These are phyloP conservation scores for Teratosphaeriaceae sp. DNA, from an alignment of 2,329 filamentous ascomycete genomes.

Conservation along the genomic window DNA sequence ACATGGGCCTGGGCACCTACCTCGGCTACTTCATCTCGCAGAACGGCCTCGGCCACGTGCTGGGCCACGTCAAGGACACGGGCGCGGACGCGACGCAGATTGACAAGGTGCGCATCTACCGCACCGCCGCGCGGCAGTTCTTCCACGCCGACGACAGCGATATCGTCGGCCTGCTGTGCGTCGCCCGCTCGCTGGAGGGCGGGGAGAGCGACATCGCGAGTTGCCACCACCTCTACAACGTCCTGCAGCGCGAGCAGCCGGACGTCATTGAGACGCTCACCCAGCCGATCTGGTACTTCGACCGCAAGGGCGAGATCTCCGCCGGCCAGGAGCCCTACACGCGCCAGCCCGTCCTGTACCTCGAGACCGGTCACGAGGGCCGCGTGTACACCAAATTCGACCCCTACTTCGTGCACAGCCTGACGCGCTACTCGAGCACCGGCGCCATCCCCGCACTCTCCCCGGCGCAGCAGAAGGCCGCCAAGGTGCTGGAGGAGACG, in stretches of 20 bases:
- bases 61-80: slow-evolving; percentile 84
- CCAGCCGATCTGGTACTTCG: slow-evolving; percentile 82
- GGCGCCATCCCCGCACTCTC: slow-evolving; percentile 70
- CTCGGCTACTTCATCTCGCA: slow-evolving; percentile 84
- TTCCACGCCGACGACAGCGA: slow-evolving; percentile 82
- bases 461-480: slow-evolving; percentile 60
- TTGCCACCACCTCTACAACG: slow-evolving; percentile 76
- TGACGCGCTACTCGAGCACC: slow-evolving; percentile 65
- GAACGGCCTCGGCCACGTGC: slow-evolving; percentile 76
- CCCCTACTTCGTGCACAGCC: slow-evolving; percentile 76
- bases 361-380: slow-evolving; percentile 60
- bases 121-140: slow-evolving; percentile 78
- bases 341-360: slow-evolving; percentile 55
- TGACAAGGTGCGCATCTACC: slow-evolving; percentile 83
- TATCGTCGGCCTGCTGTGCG: slow-evolving; percentile 75
- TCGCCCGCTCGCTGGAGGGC: slow-evolving; percentile 69
- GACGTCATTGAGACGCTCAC: slow-evolving; percentile 72
- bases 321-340: slow-evolving; percentile 56
- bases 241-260: slow-evolving; percentile 64
- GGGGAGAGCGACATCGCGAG: slow-evolving; percentile 79
- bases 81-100: slow-evolving; percentile 76
- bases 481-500: slow-evolving; percentile 65
- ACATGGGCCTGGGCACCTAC: slow-evolving; percentile 77
- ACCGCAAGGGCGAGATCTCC: slow-evolving; percentile 78
- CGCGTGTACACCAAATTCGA: slow-evolving; percentile 82